Conservation (phyloP, 805 yeast genomes). For the Brettanomyces custersianus region DNA sequence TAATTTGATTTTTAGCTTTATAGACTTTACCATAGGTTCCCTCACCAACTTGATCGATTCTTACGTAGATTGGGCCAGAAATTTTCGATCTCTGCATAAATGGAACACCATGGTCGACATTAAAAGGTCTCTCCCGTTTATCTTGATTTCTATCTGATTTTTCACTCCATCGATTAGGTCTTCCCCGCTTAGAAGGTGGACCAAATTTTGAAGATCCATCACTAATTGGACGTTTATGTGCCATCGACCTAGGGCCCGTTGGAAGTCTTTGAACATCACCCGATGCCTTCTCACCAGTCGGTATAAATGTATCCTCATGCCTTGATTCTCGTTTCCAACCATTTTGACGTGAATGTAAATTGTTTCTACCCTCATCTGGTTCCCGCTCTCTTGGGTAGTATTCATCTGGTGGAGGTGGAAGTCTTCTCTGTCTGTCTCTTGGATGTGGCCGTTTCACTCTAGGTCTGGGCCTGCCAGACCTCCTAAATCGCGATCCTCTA, state of each 20-base stretch:
- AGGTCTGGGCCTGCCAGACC: too few species aligned
- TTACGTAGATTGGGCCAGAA: slow-evolving; percentile 42
- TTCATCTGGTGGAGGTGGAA: too few species aligned
- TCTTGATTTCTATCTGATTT: slow-evolving; percentile 1
- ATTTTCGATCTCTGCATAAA: slow-evolving; percentile 18
- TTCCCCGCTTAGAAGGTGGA: slow-evolving; percentile 1
- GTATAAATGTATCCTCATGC: not conserved
- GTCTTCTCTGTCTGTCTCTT: too few species aligned
- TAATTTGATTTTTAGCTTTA: slow-evolving; percentile 66
- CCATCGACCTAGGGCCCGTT: slow-evolving; percentile 12
- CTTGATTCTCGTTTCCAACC: not conserved
- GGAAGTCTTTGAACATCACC: slow-evolving; percentile 7
- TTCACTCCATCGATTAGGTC: not conserved
- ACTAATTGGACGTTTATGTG: not conserved
- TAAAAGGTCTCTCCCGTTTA: not conserved
- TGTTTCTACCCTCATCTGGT: too few species aligned
- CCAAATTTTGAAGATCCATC: not conserved
- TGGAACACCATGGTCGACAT: slow-evolving; percentile 3
- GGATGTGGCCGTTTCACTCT: too few species aligned
- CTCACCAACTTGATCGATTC: slow-evolving; percentile 91
- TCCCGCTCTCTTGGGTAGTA: too few species aligned
- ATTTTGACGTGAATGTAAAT: too few species aligned
- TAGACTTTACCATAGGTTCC: slow-evolving; percentile 97
- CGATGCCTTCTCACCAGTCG: not conserved
- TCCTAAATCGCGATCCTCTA: too few species aligned